phyloP scores from a whole-genome alignment of 257 asterid species.

The Thymus quinquecostatus region DNA sequence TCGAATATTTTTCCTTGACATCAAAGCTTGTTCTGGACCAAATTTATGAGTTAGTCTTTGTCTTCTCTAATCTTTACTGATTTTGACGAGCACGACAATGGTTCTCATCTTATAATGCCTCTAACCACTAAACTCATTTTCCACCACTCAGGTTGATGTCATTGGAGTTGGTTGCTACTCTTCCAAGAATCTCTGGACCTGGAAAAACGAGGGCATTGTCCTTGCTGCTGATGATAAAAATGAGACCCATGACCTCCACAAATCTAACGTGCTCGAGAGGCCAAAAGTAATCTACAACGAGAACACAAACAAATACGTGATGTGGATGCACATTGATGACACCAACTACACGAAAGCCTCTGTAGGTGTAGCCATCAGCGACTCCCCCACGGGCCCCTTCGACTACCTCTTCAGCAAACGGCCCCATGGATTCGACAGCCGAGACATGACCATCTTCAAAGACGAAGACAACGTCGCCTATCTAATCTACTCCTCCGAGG shows the following conservation, averaged over 20 bases:
- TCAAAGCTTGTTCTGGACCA: constrained; percentile 4
- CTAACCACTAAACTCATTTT: constrained; percentile 1
- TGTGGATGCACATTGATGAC: constrained; percentile 99
- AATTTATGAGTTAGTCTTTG: not conserved
- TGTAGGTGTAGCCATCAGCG: constrained; percentile 71
- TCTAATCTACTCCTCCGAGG: constrained; percentile 81
- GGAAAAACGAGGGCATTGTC: constrained; percentile 95
- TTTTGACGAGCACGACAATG: not conserved
- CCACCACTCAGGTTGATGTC: constrained; percentile 75
- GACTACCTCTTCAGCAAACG: constrained; percentile 71
- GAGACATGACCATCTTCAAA: constrained; percentile 97
- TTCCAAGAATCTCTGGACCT: constrained; percentile 88
- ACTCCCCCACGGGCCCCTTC: constrained; percentile 82
- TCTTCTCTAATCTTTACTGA: constrained; percentile 6
- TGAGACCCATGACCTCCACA: constrained; percentile 86
- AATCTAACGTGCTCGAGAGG: constrained; percentile 82
- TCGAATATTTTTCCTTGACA: not conserved
- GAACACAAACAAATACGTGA: constrained; percentile 65
- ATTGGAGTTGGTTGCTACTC: constrained; percentile 98
- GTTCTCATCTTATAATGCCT: constrained; percentile 17
- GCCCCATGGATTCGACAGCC: constrained; percentile 90
- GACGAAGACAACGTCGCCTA: constrained; percentile 82
- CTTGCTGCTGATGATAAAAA: constrained; percentile 71
- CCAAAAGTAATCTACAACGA: constrained; percentile 95
- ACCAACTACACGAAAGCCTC: constrained; percentile 93